Evolutionary conservation across 306 rosid genomes (phyloP).

Genomic region (Cicer cuneatum): DNA sequence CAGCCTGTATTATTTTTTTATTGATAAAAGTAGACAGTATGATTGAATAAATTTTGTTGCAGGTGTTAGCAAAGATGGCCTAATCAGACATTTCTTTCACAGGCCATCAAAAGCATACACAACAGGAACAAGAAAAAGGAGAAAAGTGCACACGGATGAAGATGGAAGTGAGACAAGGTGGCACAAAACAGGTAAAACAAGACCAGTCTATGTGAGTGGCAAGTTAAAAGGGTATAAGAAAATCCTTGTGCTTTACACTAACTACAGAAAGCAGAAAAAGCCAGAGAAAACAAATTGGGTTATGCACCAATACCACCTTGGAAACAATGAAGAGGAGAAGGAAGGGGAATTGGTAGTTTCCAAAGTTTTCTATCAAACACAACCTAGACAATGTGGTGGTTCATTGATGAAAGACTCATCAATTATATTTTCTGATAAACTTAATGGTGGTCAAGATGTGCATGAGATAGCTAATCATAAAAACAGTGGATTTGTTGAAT

Average conservation of each 20-base stretch:
- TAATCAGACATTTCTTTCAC: constrained; percentile 70
- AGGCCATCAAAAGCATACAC: constrained; percentile 74
- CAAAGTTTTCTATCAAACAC: constrained; percentile 82
- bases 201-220: constrained; percentile 52
- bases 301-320: constrained; percentile 81
- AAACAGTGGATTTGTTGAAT: constrained; percentile 53
- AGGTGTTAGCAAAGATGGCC: constrained; percentile 69
- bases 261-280: constrained; percentile 77
- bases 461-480: constrained; percentile 46
- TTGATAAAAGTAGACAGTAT: too few species aligned
- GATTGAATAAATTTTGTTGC: constrained; percentile 16
- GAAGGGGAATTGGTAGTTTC: constrained; percentile 84
- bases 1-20: too few species aligned
- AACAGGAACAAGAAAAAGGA: constrained; percentile 69
- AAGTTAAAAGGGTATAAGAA: constrained; percentile 71
- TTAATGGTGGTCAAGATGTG: constrained; percentile 42
- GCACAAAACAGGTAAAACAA: constrained; percentile 75
- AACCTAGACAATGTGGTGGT: constrained; percentile 90
- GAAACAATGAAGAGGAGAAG: constrained; percentile 76
- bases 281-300: constrained; percentile 90
- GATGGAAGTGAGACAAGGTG: constrained; percentile 73
- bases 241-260: constrained; percentile 82
- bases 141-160: constrained; percentile 62
- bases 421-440: constrained; percentile 32
- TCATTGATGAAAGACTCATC: constrained; percentile 57